A percentile compares a stretch with the other conserved stretches of the same genome.
These are phyloP conservation scores for Aquilaria agallochum DNA, from an alignment of 441 rosid species.

Conservation along the genomic window DNA sequence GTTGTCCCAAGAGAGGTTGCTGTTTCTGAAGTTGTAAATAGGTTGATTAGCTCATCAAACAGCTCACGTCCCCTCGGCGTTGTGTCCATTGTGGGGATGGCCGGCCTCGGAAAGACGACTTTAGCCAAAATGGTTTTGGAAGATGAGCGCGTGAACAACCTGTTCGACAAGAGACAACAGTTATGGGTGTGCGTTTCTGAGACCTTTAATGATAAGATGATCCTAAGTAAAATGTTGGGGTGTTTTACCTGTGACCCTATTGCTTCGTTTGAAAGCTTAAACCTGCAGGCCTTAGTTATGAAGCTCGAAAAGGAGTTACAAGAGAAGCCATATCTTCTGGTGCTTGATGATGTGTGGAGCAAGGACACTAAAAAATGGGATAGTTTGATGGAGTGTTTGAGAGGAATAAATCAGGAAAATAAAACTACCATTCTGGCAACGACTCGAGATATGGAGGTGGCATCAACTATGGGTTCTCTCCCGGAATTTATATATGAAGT, in stretches of 20 bases:
- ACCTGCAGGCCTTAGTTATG: background rate
- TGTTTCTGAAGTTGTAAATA: no score
- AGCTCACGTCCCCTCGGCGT: no score
- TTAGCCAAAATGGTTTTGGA: background rate
- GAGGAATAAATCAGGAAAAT: background rate
- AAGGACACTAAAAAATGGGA: background rate
- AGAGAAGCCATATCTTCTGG: background rate
- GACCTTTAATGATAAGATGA: background rate
- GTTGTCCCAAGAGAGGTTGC: no score
- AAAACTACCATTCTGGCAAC: constrained; percentile 6
- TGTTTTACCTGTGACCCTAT: background rate
- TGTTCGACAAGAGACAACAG: background rate
- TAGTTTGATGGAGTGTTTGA: no score
- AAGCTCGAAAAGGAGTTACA: background rate
- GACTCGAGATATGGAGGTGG: constrained; percentile 7
- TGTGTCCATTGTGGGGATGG: no score
- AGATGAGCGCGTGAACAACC: no score
- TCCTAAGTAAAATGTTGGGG: background rate
- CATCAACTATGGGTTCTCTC: background rate
- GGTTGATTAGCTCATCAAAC: no score
- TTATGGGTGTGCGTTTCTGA: background rate
- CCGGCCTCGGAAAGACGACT: no score
- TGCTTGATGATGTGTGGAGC: background rate
- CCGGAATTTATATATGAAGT: background rate
- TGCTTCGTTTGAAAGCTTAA: no score